Conservation (phyloP, 2,329 filamentous ascomycete genomes). For the Claviceps spartinae region DNA sequence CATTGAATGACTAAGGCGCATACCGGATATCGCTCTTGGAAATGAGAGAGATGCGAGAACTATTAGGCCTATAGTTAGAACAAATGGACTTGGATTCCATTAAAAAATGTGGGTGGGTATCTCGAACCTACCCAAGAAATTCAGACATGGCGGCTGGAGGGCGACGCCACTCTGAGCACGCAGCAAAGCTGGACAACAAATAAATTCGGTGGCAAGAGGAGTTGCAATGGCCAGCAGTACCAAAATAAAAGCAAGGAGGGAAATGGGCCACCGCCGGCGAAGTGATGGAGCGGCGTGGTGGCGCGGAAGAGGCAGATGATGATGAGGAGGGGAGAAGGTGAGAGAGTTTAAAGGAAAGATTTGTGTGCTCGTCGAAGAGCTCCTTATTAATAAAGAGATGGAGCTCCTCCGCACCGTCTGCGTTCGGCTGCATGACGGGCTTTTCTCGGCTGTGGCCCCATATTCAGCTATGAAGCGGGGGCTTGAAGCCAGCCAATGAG, state of each 20-base stretch:
- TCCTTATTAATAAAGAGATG: slow-evolving; percentile 15
- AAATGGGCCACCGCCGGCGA: not conserved
- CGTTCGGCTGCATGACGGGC: slow-evolving; percentile 11
- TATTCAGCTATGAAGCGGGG: not conserved
- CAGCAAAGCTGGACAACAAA: slow-evolving; percentile 16
- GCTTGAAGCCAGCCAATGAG: too few species aligned
- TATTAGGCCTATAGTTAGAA: slow-evolving; percentile 22
- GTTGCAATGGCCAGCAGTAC: slow-evolving; percentile 9
- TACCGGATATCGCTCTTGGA: slow-evolving; percentile 96
- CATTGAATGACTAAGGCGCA: slow-evolving; percentile 19
- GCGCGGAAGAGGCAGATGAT: slow-evolving; percentile 5
- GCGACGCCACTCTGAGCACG: slow-evolving; percentile 28
- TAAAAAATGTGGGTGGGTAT: not conserved
- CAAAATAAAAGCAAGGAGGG: slow-evolving; percentile 3
- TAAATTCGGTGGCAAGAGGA: slow-evolving; percentile 8
- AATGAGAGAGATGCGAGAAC: slow-evolving; percentile 89
- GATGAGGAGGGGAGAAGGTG: not conserved
- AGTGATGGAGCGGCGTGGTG: slow-evolving; percentile 1
- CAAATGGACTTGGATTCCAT: not conserved
- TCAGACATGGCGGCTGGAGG: slow-evolving; percentile 36
- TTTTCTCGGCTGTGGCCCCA: slow-evolving; percentile 8
- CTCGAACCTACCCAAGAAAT: slow-evolving; percentile 41
- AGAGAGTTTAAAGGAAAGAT: slow-evolving; percentile 17
- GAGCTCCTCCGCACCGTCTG: slow-evolving; percentile 11
- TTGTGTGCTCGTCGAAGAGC: slow-evolving; percentile 16